phyloP scores from a whole-genome alignment of 1,284 basidiomycete species.

The Phlebopus sp. region DNA sequence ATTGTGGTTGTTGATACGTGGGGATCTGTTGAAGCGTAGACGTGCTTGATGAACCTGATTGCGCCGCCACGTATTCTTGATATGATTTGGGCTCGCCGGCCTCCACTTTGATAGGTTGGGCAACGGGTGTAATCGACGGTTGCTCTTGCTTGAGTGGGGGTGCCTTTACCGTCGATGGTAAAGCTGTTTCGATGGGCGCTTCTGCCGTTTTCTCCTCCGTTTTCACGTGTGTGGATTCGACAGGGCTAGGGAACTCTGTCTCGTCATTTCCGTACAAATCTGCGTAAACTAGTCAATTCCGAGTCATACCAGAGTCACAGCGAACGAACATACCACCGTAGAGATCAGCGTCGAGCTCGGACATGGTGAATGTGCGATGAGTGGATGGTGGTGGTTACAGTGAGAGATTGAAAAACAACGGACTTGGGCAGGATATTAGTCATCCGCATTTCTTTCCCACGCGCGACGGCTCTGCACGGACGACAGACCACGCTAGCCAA shows the following conservation, averaged over 20 bases:
- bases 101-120: slow-evolving; percentile 22
- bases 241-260: slow-evolving; percentile 50
- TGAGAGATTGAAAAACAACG: slow-evolving; percentile 28
- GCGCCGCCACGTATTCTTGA: slow-evolving; percentile 17
- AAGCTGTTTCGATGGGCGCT: slow-evolving; percentile 9
- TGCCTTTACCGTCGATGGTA: slow-evolving; percentile 17
- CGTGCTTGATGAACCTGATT: slow-evolving; percentile 25
- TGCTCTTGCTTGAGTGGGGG: slow-evolving; percentile 20
- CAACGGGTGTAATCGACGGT: slow-evolving; percentile 13
- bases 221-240: slow-evolving; percentile 35
- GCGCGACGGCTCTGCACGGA: not conserved
- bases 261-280: slow-evolving; percentile 82
- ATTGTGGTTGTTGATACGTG: slow-evolving; percentile 65
- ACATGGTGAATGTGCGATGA: slow-evolving; percentile 49
- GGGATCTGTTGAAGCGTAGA: slow-evolving; percentile 63
- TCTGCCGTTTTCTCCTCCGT: slow-evolving; percentile 22
- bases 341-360: slow-evolving; percentile 81
- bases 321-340: slow-evolving; percentile 61
- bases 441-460: slow-evolving; percentile 26
- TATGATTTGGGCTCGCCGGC: slow-evolving; percentile 13
- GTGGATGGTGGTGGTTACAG: slow-evolving; percentile 37
- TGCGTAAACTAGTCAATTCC: slow-evolving; percentile 22
- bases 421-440: slow-evolving; percentile 22
- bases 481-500: no score
- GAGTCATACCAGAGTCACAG: accelerated